These are phyloP conservation scores for Parastagonospora nodorum DNA, from an alignment of 2,329 filamentous ascomycete genomes.

Conservation along the genomic window DNA sequence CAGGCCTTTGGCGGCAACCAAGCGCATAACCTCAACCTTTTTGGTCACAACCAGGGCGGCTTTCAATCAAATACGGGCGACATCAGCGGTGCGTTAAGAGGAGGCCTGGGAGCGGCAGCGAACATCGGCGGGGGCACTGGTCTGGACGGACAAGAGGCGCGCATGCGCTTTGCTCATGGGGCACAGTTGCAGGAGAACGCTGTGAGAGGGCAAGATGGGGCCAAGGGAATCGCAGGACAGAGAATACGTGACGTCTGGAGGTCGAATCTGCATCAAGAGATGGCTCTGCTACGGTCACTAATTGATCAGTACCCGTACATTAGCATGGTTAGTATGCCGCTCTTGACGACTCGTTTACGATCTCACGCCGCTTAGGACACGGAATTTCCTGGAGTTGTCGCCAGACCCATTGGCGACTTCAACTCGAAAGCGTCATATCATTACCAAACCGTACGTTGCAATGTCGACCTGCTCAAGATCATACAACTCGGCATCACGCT, in stretches of 20 bases:
- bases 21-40: slow-evolving; percentile 69
- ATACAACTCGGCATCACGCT: slow-evolving; percentile 96
- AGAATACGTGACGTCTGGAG: slow-evolving; percentile 97
- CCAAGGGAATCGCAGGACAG: slow-evolving; percentile 64
- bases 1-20: slow-evolving; percentile 63
- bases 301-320: slow-evolving; percentile 94
- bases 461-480: slow-evolving; percentile 96
- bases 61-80: slow-evolving; percentile 57
- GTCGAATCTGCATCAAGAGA: slow-evolving; percentile 88
- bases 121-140: slow-evolving; percentile 65
- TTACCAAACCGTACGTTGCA: slow-evolving; percentile 95
- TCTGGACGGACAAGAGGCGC: slow-evolving; percentile 82
- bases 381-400: slow-evolving; percentile 97
- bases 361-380: slow-evolving; percentile 70
- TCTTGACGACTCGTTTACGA: slow-evolving; percentile 14
- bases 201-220: slow-evolving; percentile 59
- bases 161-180: slow-evolving; percentile 84
- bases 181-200: slow-evolving; percentile 59
- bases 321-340: slow-evolving; percentile 76
- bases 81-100: slow-evolving; percentile 61
- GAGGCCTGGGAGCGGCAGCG: slow-evolving; percentile 62
- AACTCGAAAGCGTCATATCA: slow-evolving; percentile 96
- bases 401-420: slow-evolving; percentile 92
- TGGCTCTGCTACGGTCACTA: slow-evolving; percentile 79
- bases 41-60: slow-evolving; percentile 44